A percentile compares a stretch with the other conserved stretches of the same genome.
Evolutionary conservation across 768 basidiomycete species (phyloP).

Genomic region (Kwoniella dejecticola): DNA sequence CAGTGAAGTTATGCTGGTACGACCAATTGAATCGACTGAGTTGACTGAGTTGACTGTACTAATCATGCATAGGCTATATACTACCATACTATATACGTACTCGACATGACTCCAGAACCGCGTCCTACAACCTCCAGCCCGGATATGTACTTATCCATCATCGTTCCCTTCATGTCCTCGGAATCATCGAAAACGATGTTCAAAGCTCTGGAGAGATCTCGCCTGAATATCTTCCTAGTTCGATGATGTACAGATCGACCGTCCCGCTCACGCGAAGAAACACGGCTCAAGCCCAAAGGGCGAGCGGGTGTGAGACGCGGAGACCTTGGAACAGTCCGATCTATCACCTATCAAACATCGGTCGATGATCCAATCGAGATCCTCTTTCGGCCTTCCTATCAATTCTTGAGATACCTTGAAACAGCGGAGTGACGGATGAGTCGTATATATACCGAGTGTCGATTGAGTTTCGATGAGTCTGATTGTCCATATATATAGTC

Average conservation of each 20-base stretch:
- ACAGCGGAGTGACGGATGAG: too few species aligned
- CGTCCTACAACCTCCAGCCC: too few species aligned
- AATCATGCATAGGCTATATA: background rate
- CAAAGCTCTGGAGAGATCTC: background rate
- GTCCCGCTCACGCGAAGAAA: slow-evolving; percentile 19
- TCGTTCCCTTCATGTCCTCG: too few species aligned
- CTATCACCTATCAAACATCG: background rate
- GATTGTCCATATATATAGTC: background rate
- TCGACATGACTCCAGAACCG: background rate
- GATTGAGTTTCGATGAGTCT: too few species aligned
- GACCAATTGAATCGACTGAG: too few species aligned
- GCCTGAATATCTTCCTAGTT: background rate
- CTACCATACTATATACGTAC: background rate
- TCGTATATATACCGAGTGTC: too few species aligned
- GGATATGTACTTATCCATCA: too few species aligned
- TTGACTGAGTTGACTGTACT: background rate
- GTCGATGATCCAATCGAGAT: background rate
- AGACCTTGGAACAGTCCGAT: slow-evolving; percentile 13
- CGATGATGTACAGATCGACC: background rate
- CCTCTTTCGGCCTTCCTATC: too few species aligned
- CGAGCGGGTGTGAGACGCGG: slow-evolving; percentile 44
- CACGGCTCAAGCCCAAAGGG: slow-evolving; percentile 48
- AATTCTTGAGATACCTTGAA: too few species aligned
- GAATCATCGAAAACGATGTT: background rate
- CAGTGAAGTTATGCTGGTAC: too few species aligned